These are phyloP conservation scores for Hypomyces perniciosus DNA, from an alignment of 2,329 filamentous ascomycete species.

Conservation along the genomic window DNA sequence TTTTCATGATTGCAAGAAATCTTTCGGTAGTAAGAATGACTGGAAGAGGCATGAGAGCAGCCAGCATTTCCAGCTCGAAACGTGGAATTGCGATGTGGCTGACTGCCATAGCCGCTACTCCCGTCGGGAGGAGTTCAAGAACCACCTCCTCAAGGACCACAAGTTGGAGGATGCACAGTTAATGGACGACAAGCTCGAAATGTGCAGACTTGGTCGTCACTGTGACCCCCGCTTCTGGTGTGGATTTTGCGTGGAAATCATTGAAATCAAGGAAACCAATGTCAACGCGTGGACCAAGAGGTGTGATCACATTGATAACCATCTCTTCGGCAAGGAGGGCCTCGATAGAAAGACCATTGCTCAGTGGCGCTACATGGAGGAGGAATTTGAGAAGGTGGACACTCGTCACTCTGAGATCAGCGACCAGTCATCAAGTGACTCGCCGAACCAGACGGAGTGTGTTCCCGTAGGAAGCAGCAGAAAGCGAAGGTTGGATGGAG, in stretches of 20 bases:
- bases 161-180: slow-evolving; percentile 18
- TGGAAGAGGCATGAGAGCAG: slow-evolving; percentile 87
- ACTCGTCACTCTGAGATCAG: neutral
- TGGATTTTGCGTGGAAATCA: slow-evolving; percentile 64
- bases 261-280: slow-evolving; percentile 38
- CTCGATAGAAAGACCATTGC: slow-evolving; percentile 38
- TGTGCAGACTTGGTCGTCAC: slow-evolving; percentile 57
- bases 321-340: slow-evolving; percentile 51
- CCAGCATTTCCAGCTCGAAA: slow-evolving; percentile 66
- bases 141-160: slow-evolving; percentile 55
- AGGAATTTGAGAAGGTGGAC: slow-evolving; percentile 4
- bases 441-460: neutral
- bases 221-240: slow-evolving; percentile 73
- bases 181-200: slow-evolving; percentile 41
- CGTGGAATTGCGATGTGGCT: slow-evolving; percentile 61
- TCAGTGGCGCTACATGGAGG: slow-evolving; percentile 47
- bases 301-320: slow-evolving; percentile 69
- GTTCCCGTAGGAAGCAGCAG: neutral
- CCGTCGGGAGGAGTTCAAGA: slow-evolving; percentile 51
- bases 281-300: slow-evolving; percentile 50
- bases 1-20: slow-evolving; percentile 59
- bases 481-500: slow-evolving; percentile 10
- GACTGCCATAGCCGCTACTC: slow-evolving; percentile 55
- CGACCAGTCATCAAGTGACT: neutral
- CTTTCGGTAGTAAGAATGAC: slow-evolving; percentile 88